Evolutionary conservation across 768 basidiomycete species (phyloP).

Genomic region (Suillus placidus): DNA sequence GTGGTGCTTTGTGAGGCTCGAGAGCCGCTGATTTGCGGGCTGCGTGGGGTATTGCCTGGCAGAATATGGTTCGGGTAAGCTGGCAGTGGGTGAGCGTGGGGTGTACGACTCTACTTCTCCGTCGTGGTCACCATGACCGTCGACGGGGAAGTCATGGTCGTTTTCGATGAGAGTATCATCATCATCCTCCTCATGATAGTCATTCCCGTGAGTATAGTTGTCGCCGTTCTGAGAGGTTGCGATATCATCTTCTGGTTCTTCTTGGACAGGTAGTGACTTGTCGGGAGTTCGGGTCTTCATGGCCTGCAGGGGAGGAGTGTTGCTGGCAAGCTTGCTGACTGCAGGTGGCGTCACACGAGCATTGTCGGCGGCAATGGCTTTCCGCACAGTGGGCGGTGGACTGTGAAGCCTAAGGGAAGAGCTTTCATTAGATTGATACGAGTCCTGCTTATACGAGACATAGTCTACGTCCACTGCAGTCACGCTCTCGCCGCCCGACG

Average conservation of each 20-base stretch:
- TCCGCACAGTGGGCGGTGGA: slow-evolving; percentile 31
- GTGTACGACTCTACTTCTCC: slow-evolving; percentile 63
- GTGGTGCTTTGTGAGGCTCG: slow-evolving; percentile 49
- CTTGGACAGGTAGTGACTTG: slow-evolving; percentile 75
- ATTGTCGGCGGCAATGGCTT: slow-evolving; percentile 24
- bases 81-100: slow-evolving; percentile 66
- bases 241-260: slow-evolving; percentile 72
- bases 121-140: slow-evolving; percentile 41
- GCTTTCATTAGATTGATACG: slow-evolving; percentile 36
- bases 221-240: slow-evolving; percentile 42
- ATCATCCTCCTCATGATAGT: slow-evolving; percentile 48
- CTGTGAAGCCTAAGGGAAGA: slow-evolving; percentile 31
- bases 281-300: slow-evolving; percentile 63
- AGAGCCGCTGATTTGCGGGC: slow-evolving; percentile 31
- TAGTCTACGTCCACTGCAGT: slow-evolving; percentile 41
- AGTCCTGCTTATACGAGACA: slow-evolving; percentile 48
- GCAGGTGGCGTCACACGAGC: slow-evolving; percentile 39
- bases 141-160: slow-evolving; percentile 35
- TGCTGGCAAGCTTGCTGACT: slow-evolving; percentile 43
- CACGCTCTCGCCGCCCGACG: slow-evolving; percentile 49
- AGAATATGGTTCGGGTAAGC: slow-evolving; percentile 52
- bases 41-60: slow-evolving; percentile 35
- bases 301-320: slow-evolving; percentile 59
- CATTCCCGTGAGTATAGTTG: slow-evolving; percentile 41
- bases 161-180: slow-evolving; percentile 49